A percentile compares a stretch with the other conserved stretches of the same genome.
Evolutionary conservation across 2,329 filamentous ascomycete genomes (phyloP).

Genomic region (Rutstroemia sp.): DNA sequence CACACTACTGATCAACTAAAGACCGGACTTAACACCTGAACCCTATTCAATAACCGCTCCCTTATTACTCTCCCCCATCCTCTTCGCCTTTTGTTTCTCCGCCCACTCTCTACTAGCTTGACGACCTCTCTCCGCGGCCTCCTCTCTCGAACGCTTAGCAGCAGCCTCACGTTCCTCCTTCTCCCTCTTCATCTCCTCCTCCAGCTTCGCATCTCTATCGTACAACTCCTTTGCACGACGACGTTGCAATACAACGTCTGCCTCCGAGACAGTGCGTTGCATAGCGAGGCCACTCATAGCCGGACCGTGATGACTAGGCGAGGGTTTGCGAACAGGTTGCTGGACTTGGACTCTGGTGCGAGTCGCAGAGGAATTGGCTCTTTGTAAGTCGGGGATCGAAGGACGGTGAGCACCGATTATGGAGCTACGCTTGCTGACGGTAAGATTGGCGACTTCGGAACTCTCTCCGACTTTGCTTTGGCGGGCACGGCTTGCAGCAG

Average conservation of each 20-base stretch:
- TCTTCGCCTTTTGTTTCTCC: constrained; percentile 41
- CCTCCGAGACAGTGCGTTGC: constrained; percentile 42
- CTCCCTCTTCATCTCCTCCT: constrained; percentile 44
- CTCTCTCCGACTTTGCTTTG: constrained; percentile 36
- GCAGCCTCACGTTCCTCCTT: constrained; percentile 46
- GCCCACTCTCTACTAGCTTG: constrained; percentile 55
- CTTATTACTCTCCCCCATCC: constrained; percentile 19
- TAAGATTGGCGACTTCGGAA: constrained; percentile 16
- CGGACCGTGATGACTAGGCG: constrained; percentile 16
- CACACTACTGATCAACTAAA: constrained; percentile 6
- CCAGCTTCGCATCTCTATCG: constrained; percentile 42
- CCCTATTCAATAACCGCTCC: constrained; percentile 21
- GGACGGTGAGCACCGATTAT: constrained; percentile 28
- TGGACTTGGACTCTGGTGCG: constrained; percentile 19
- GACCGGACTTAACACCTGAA: constrained; percentile 22
- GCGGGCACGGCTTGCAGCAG: constrained; percentile 48
- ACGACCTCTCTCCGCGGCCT: constrained; percentile 54
- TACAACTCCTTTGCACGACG: constrained; percentile 47
- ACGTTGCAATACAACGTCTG: constrained; percentile 44
- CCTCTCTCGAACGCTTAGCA: constrained; percentile 47
- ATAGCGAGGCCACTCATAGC: constrained; percentile 21
- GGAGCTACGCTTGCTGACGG: constrained; percentile 24
- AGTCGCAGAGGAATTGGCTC: constrained; percentile 24
- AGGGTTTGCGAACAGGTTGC: constrained; percentile 18
- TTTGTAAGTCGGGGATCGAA: constrained; percentile 29